phyloP scores from a whole-genome alignment of 1,139 yeast species.

The Debaryomycetaceae sp. region DNA sequence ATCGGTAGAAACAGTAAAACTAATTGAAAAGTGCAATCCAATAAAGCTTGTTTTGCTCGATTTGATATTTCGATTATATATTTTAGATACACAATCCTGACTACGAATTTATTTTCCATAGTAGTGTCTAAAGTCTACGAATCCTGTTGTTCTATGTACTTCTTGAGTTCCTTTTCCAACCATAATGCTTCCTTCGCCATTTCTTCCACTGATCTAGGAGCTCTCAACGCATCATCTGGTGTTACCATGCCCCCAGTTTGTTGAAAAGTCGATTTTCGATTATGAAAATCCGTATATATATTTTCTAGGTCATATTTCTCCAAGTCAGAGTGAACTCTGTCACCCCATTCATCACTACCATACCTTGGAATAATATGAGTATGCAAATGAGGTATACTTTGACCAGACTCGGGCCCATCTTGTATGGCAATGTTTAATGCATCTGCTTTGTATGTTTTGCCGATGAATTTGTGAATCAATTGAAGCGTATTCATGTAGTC shows the following conservation, averaged over 20 bases:
- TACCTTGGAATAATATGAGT: constrained; percentile 88
- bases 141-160: constrained; percentile 11
- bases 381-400: constrained; percentile 88
- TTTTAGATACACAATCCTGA: no score
- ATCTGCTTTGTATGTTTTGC: constrained; percentile 66
- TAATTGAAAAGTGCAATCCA: neutral
- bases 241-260: constrained; percentile 27
- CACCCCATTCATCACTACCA: constrained; percentile 62
- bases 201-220: constrained; percentile 50
- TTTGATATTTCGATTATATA: neutral
- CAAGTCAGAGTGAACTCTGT: constrained; percentile 60
- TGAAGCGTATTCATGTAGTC: constrained; percentile 84
- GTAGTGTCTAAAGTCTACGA: no score
- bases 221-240: constrained; percentile 48
- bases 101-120: no score
- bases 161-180: constrained; percentile 41
- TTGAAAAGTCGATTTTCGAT: constrained; percentile 20
- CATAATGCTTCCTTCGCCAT: constrained; percentile 66
- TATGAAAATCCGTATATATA: constrained; percentile 27
- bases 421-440: constrained; percentile 86
- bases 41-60: neutral
- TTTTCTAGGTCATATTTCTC: constrained; percentile 43
- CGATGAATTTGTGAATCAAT: constrained; percentile 62
- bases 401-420: constrained; percentile 96
- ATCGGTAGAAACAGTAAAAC: neutral